Conservation (phyloP, 495 filamentous ascomycete genomes). For the Trichoderma parareesei region DNA sequence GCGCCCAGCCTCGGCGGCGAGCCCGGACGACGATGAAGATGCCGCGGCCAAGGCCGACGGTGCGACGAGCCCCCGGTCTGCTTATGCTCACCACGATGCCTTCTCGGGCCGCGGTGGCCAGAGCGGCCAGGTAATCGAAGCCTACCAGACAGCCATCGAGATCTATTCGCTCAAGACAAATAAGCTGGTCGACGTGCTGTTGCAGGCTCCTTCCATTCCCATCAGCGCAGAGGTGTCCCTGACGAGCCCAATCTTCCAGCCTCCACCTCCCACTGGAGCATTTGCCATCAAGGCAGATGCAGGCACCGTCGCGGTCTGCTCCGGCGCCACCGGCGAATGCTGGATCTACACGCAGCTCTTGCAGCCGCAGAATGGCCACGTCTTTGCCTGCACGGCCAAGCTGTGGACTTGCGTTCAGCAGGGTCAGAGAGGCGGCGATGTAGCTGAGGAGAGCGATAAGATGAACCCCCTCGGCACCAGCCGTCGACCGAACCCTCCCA, state of each 20-base stretch:
- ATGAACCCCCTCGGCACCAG: constrained; percentile 22
- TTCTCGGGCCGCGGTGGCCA: constrained; percentile 18
- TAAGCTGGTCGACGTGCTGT: constrained; percentile 58
- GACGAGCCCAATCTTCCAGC: constrained; percentile 44
- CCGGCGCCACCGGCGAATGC: constrained; percentile 76
- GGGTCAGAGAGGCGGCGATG: constrained; percentile 31
- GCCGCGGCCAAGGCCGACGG: constrained; percentile 31
- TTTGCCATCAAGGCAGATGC: constrained; percentile 60
- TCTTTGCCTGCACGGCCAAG: constrained; percentile 67
- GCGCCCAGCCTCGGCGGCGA: constrained; percentile 21
- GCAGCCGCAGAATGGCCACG: constrained; percentile 21
- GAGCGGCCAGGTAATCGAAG: constrained; percentile 28
- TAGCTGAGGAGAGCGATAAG: constrained; percentile 36
- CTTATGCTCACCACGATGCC: constrained; percentile 21
- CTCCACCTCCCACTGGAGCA: constrained; percentile 60
- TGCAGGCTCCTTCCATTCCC: constrained; percentile 43
- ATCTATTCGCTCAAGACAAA: constrained; percentile 70
- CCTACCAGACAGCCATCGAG: constrained; percentile 79
- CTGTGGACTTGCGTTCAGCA: constrained; percentile 76
- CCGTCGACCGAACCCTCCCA: constrained; percentile 34
- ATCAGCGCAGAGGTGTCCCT: constrained; percentile 35
- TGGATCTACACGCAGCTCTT: constrained; percentile 56
- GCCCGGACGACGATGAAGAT: constrained; percentile 28
- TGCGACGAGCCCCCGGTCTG: constrained; percentile 26
- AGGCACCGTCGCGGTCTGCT: constrained; percentile 62